A percentile compares a stretch with the other conserved stretches of the same genome.
These are phyloP conservation scores for Capsella rubella DNA, from an alignment of 441 rosid species.

Conservation along the genomic window DNA sequence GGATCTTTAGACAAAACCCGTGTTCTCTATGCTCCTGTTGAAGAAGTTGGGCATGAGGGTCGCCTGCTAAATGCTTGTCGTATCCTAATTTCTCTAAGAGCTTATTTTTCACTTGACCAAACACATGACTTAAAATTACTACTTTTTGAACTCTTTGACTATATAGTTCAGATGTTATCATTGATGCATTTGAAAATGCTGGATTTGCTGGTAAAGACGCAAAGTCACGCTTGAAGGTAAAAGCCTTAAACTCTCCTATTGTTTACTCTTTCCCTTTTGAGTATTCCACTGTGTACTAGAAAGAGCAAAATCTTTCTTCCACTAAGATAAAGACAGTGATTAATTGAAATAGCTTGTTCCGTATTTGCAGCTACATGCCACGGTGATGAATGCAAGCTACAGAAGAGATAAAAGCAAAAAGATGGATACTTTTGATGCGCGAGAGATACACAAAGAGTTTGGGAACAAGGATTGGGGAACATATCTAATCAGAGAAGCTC, in stretches of 20 bases:
- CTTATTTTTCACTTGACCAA: conserved; percentile 22
- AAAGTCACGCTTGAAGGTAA: conserved; percentile 71
- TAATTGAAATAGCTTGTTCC: background rate
- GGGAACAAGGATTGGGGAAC: conserved; percentile 80
- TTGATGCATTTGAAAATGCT: conserved; percentile 71
- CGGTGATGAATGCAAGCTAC: conserved; percentile 76
- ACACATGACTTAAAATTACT: background rate
- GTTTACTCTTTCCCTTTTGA: background rate
- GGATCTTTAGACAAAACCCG: conserved; percentile 74
- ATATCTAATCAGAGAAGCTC: conserved; percentile 86
- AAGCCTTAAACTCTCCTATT: conserved; percentile 2
- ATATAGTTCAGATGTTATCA: conserved; percentile 65
- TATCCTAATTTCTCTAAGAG: conserved; percentile 54
- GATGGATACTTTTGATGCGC: conserved; percentile 63
- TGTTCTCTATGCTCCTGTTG: conserved; percentile 76
- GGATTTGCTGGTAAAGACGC: conserved; percentile 86
- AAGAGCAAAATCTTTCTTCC: background rate
- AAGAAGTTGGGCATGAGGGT: conserved; percentile 72
- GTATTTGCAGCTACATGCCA: conserved; percentile 78
- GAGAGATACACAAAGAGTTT: conserved; percentile 65
- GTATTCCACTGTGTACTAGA: background rate
- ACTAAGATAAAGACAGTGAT: background rate
- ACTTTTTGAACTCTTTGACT: conserved; percentile 50
- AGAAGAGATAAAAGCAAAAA: conserved; percentile 46
- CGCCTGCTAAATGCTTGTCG: conserved; percentile 77